Conservation (phyloP, 805 yeast species). For the Cyberlindnera subsufficiens region DNA sequence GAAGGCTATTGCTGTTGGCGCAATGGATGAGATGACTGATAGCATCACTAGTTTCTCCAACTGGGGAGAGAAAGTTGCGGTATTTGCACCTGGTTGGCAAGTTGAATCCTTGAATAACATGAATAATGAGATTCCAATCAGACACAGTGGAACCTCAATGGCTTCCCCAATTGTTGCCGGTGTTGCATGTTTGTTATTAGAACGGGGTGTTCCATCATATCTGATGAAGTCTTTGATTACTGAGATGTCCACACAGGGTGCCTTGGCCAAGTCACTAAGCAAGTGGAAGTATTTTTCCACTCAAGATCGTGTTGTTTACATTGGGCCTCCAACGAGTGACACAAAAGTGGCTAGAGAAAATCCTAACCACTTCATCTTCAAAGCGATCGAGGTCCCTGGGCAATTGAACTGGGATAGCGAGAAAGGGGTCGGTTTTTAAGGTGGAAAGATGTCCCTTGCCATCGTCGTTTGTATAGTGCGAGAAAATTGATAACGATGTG, state of each 20-base stretch:
- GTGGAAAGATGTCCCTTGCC: too few species aligned
- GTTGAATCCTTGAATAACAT: slow-evolving; percentile 48
- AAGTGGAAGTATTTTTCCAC: slow-evolving; percentile 13
- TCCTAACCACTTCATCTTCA: neutral
- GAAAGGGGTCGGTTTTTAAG: too few species aligned
- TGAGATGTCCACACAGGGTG: slow-evolving; percentile 36
- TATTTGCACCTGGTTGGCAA: slow-evolving; percentile 74
- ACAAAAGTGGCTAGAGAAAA: neutral
- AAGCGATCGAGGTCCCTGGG: neutral
- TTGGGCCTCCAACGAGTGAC: slow-evolving; percentile 3
- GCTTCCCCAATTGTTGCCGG: slow-evolving; percentile 73
- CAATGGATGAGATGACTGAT: slow-evolving; percentile 70
- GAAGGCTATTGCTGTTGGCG: slow-evolving; percentile 76
- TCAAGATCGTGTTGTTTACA: slow-evolving; percentile 9
- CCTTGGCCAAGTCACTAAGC: slow-evolving; percentile 4
- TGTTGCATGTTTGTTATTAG: slow-evolving; percentile 47
- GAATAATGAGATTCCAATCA: slow-evolving; percentile 16
- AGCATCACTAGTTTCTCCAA: slow-evolving; percentile 72
- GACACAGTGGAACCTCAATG: slow-evolving; percentile 75
- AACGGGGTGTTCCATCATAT: slow-evolving; percentile 39
- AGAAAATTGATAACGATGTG: too few species aligned
- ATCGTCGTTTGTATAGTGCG: too few species aligned
- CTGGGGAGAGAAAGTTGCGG: slow-evolving; percentile 82
- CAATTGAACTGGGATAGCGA: neutral
- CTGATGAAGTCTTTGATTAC: slow-evolving; percentile 37